These are phyloP conservation scores for Helichrysum umbraculigerum DNA, from an alignment of 129 eudicot genomes.

Conservation along the genomic window DNA sequence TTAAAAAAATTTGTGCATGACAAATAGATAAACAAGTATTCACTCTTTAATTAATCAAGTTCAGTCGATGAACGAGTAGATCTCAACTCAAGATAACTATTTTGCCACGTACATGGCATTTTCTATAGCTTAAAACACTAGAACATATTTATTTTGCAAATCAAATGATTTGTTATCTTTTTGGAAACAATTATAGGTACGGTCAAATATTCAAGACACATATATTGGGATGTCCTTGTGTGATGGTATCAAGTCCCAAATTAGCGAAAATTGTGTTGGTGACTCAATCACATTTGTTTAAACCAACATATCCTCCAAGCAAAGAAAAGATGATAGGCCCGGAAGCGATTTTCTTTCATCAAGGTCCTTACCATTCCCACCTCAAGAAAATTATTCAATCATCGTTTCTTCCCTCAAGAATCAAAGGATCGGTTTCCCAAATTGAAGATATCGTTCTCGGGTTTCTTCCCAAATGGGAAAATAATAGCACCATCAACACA, in stretches of 20 bases:
- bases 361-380: conserved; percentile 70
- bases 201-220: conserved; percentile 84
- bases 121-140: neutral
- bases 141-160: neutral
- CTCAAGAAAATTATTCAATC: conserved; percentile 70
- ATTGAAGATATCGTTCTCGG: conserved; percentile 54
- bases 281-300: conserved; percentile 70
- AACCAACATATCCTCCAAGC: conserved; percentile 91
- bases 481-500: conserved; percentile 45
- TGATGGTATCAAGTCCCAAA: conserved; percentile 96
- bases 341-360: conserved; percentile 86
- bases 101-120: too few relatives aligned
- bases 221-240: conserved; percentile 96
- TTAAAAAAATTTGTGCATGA: too few relatives aligned
- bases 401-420: conserved; percentile 55
- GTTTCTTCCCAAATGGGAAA: conserved; percentile 54
- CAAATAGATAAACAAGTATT: too few relatives aligned
- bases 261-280: conserved; percentile 69
- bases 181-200: conserved; percentile 46
- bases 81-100: too few relatives aligned
- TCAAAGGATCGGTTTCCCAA: conserved; percentile 45
- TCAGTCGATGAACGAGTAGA: too few relatives aligned
- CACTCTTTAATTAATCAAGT: too few relatives aligned
- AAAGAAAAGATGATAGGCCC: conserved; percentile 82
- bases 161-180: neutral